phyloP scores from a whole-genome alignment of 257 asterid genomes.

The Ilex aquifolium region DNA sequence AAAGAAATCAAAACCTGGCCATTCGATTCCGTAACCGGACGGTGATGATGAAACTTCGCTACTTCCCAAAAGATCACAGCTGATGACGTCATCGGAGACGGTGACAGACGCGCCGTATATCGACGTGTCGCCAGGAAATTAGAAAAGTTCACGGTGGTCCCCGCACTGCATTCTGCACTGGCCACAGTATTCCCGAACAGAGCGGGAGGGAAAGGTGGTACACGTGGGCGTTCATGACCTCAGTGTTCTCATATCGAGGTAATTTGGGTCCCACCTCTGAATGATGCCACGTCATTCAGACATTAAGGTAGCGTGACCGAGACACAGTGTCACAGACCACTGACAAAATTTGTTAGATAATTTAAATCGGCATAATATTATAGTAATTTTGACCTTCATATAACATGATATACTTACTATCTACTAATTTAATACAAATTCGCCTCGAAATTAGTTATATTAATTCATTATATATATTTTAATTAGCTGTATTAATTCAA shows the following conservation, averaged over 20 bases:
- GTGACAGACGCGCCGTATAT: slow-evolving; percentile 34
- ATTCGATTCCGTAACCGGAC: slow-evolving; percentile 5
- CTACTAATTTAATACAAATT: too few species aligned
- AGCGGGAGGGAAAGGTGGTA: slow-evolving; percentile 28
- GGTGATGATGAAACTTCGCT: slow-evolving; percentile 4
- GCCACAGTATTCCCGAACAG: slow-evolving; percentile 17
- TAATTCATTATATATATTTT: too few species aligned
- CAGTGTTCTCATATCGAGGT: slow-evolving; percentile 8
- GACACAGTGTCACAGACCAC: slow-evolving; percentile 5
- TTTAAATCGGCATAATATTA: too few species aligned
- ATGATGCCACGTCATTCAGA: slow-evolving; percentile 25
- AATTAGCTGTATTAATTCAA: too few species aligned
- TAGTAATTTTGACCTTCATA: too few species aligned
- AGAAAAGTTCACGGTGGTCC: not conserved
- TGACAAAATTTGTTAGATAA: not conserved
- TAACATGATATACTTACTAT: too few species aligned
- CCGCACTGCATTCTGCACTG: slow-evolving; percentile 6
- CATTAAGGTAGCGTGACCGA: slow-evolving; percentile 3
- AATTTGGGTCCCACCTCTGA: slow-evolving; percentile 6
- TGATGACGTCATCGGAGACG: slow-evolving; percentile 13
- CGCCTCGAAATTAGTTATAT: too few species aligned
- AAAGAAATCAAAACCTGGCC: not conserved
- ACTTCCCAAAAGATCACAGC: slow-evolving; percentile 7
- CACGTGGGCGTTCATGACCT: slow-evolving; percentile 20
- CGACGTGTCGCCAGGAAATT: slow-evolving; percentile 21